Conservation (phyloP, 2,329 filamentous ascomycete genomes). For the Nemania sp. region DNA sequence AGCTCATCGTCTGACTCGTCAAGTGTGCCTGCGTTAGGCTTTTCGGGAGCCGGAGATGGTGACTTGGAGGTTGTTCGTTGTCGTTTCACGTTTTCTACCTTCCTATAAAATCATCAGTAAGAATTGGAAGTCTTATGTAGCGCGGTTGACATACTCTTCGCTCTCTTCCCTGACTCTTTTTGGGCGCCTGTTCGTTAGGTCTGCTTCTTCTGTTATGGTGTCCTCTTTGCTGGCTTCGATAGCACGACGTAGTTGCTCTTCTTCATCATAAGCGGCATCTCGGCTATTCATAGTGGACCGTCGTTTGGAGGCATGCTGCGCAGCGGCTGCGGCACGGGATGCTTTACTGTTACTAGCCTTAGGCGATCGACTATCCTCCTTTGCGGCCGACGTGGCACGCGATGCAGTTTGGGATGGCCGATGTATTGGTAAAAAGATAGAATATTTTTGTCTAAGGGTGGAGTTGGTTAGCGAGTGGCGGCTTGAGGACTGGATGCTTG, state of each 20-base stretch:
- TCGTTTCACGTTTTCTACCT: constrained; percentile 78
- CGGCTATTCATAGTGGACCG: constrained; percentile 98
- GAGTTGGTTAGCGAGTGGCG: constrained; percentile 55
- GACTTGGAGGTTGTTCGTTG: constrained; percentile 86
- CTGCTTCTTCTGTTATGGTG: constrained; percentile 64
- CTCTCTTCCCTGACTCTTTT: constrained; percentile 92
- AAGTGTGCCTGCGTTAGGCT: constrained; percentile 59
- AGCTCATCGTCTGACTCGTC: constrained; percentile 81
- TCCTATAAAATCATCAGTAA: constrained; percentile 62
- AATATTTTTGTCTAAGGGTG: constrained; percentile 71
- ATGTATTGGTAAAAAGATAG: constrained; percentile 72
- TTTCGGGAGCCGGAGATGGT: constrained; percentile 68
- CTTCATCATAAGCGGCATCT: constrained; percentile 94
- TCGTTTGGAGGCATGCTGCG: constrained; percentile 75
- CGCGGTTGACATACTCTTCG: constrained; percentile 79
- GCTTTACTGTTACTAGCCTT: constrained; percentile 67
- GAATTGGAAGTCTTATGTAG: constrained; percentile 29
- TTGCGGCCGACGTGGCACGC: constrained; percentile 73
- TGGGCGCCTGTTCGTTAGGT: constrained; percentile 70
- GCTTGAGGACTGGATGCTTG: background rate
- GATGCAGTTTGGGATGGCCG: constrained; percentile 68
- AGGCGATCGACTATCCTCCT: constrained; percentile 69
- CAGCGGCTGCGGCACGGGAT: constrained; percentile 62
- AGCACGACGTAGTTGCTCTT: constrained; percentile 86
- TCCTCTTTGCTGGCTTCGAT: constrained; percentile 97